Base-by-base conservation (phyloP, 176 grass and related monocot genomes). In the Paspalum vaginatum region DNA sequence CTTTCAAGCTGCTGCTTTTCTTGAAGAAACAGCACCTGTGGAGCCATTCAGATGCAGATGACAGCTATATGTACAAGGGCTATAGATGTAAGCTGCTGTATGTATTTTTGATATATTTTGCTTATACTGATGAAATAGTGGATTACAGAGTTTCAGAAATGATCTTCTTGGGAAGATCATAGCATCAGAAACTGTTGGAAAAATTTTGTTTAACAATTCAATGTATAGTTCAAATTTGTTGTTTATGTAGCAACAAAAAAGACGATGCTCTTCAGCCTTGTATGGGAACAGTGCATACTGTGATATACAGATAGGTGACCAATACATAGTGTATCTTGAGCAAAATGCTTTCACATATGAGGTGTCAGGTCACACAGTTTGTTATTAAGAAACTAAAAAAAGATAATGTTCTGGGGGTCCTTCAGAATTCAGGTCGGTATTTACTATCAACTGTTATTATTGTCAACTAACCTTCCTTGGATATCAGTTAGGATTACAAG, bases 1-100 rank as follows among this genome's bases (percentile, higher is more conserved):
- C 89, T 99, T 99, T 85, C 86, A 93, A 84, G 97, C 97, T 87
- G 91, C 93, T 76, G 84, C 82, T 49, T 50, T 93, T 84, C 97
- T 99, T 85, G 93, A 93, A 90, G 97, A 93, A 84, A 99, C 97
- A 68, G 72, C 93, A 86, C 93, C 97, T 72, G 85, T 93, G 77
- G 97, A 99, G 72, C 93, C 97, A 68, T 99, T 99, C 87, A 91
- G 88, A 91, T 99, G 93, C 87, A 91, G 88, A 91, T 99, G 93
- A 96, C 76, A 80, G 58, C 26, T 64, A 47, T 74, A 75, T 88
- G 52, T 85, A 76, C 69, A 78, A 13, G 58, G 24, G 52, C 65
- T 83, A 73, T 79, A 80, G 70, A 85, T 89, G 89, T 91, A 85
- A 91, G 78, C 63, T 82, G 57, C 65, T 68, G 79, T 85, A 83